phyloP scores from a whole-genome alignment of 2,329 filamentous ascomycete genomes.

The Cladosporium cucumerinum region DNA sequence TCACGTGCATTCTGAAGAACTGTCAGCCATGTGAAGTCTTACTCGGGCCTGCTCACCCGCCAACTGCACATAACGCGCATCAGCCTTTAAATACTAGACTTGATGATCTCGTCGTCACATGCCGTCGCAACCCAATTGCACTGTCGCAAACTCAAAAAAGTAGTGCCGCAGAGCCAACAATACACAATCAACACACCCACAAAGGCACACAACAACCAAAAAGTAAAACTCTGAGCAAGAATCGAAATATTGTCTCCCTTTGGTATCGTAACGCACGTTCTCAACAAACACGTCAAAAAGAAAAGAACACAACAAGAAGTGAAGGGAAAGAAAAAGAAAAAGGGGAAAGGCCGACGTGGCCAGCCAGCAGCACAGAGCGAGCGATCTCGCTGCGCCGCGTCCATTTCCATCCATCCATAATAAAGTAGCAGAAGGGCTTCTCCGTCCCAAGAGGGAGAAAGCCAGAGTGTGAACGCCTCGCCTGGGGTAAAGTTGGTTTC shows the following conservation, averaged over 20 bases:
- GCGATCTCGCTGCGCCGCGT: not conserved
- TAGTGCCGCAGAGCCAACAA: not conserved
- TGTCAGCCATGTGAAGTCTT: not conserved
- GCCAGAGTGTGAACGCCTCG: not conserved
- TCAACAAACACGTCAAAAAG: not conserved
- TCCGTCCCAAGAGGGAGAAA: not conserved
- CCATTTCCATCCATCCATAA: not conserved
- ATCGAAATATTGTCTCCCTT: slow-evolving; percentile 7
- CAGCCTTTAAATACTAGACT: not conserved
- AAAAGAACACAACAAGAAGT: not conserved
- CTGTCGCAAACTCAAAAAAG: not conserved
- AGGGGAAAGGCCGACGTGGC: not conserved
- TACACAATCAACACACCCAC: too few species aligned
- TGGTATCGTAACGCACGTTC: slow-evolving; percentile 14
- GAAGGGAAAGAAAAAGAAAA: not conserved
- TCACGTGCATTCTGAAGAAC: not conserved
- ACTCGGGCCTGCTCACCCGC: not conserved
- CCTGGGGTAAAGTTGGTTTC: not conserved
- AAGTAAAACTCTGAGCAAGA: not conserved
- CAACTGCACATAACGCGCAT: not conserved
- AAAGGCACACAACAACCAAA: not conserved
- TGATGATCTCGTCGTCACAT: not conserved
- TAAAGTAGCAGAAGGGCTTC: not conserved
- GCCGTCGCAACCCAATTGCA: not conserved
- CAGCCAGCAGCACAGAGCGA: slow-evolving; percentile 3